These are phyloP conservation scores for Pilobolus umbonatus DNA, from an alignment of 192 early-diverging fungal genomes.

Conservation along the genomic window DNA sequence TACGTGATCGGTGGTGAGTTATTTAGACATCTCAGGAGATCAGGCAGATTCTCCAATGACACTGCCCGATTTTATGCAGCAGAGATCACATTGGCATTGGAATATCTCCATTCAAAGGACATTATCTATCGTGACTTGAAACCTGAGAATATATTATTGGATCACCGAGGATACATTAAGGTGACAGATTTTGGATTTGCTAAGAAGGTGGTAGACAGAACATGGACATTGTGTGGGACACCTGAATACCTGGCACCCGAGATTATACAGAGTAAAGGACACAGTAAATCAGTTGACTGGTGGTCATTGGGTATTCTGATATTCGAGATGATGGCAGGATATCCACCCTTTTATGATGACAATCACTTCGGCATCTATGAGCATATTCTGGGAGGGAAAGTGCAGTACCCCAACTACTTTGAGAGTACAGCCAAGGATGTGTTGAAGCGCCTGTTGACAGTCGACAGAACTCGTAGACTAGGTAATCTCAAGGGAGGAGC, in stretches of 20 bases:
- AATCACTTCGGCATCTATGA: slow-evolving; percentile 80
- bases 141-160: slow-evolving; percentile 71
- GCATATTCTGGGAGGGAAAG: slow-evolving; percentile 68
- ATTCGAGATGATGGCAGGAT: slow-evolving; percentile 85
- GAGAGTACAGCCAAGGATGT: slow-evolving; percentile 63
- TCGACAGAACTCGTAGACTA: slow-evolving; percentile 73
- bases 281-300: slow-evolving; percentile 88
- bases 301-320: slow-evolving; percentile 87
- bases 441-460: slow-evolving; percentile 65
- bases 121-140: slow-evolving; percentile 89
- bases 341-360: slow-evolving; percentile 81
- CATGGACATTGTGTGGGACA: slow-evolving; percentile 87
- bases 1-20: slow-evolving; percentile 85
- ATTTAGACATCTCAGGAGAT: slow-evolving; percentile 80
- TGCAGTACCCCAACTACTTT: slow-evolving; percentile 66
- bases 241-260: slow-evolving; percentile 85
- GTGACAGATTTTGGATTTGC: slow-evolving; percentile 91
- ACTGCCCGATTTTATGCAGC: slow-evolving; percentile 83
- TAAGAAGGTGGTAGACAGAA: slow-evolving; percentile 58
- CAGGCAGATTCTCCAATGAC: slow-evolving; percentile 77
- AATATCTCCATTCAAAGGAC: slow-evolving; percentile 75
- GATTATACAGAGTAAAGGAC: slow-evolving; percentile 82
- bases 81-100: slow-evolving; percentile 81
- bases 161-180: slow-evolving; percentile 75
- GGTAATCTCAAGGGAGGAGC: slow-evolving; percentile 77